Evolutionary conservation across 2,329 filamentous ascomycete genomes (phyloP).

Genomic region (Talaromyces sp.): DNA sequence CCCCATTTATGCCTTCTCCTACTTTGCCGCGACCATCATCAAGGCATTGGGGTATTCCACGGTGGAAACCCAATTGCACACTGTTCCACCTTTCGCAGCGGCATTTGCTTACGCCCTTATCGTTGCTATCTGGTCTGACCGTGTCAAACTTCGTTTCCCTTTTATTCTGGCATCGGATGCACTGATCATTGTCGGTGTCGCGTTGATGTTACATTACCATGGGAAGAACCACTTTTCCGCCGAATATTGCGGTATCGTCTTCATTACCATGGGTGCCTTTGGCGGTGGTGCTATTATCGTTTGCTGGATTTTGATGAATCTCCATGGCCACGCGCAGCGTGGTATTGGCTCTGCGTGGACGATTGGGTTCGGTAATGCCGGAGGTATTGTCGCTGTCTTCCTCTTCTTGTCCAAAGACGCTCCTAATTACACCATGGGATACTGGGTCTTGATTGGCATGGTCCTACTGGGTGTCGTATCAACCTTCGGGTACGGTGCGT

Average conservation of each 20-base stretch:
- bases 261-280: conserved; percentile 39
- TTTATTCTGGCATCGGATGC: conserved; percentile 24
- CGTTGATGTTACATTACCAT: conserved; percentile 25
- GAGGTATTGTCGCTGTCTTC: conserved; percentile 32
- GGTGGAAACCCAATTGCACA: conserved; percentile 27
- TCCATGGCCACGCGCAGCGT: conserved; percentile 32
- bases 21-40: conserved; percentile 28
- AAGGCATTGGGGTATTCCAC: conserved; percentile 22
- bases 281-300: conserved; percentile 25
- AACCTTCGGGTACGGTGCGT: conserved; percentile 17
- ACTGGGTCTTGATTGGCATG: conserved; percentile 25
- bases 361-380: conserved; percentile 32
- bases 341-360: conserved; percentile 31
- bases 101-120: conserved; percentile 23
- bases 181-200: conserved; percentile 26
- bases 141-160: conserved; percentile 21
- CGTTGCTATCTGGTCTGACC: conserved; percentile 24
- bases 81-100: conserved; percentile 25
- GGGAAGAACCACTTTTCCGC: conserved; percentile 27
- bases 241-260: conserved; percentile 40
- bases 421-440: conserved; percentile 28
- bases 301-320: conserved; percentile 44
- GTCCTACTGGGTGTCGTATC: conserved; percentile 18
- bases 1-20: conserved; percentile 25
- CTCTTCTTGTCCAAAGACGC: conserved; percentile 26